These are phyloP conservation scores for Fomitopsis pinicola DNA, from an alignment of 1,284 basidiomycete species.

Conservation along the genomic window DNA sequence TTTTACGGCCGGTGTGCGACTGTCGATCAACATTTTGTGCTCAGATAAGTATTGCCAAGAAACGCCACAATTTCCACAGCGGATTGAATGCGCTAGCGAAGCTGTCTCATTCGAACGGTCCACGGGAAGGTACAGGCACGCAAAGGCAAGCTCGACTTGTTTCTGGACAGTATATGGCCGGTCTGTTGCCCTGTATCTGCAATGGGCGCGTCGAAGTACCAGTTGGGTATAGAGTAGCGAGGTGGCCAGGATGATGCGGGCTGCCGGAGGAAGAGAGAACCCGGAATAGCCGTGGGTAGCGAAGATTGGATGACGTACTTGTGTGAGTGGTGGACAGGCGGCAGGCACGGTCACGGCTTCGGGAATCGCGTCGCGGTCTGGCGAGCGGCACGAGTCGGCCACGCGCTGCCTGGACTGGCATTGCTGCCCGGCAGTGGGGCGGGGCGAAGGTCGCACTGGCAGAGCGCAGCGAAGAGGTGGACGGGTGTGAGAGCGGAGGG, in stretches of 20 bases:
- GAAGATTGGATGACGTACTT: background rate
- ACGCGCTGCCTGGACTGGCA: background rate
- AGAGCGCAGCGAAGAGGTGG: no score
- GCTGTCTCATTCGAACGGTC: no score
- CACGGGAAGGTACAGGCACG: no score
- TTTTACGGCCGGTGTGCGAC: no score
- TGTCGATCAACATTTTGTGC: no score
- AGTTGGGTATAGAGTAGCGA: no score
- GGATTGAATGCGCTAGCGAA: no score
- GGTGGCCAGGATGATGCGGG: background rate
- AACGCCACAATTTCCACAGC: no score
- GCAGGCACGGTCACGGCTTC: background rate
- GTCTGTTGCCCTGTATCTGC: slow-evolving; percentile 58
- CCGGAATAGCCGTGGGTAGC: background rate
- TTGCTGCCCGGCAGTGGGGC: background rate
- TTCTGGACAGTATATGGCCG: slow-evolving; percentile 20
- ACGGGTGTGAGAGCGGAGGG: no score
- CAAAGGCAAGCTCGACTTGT: no score
- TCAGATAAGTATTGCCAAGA: no score
- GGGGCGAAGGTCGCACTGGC: background rate
- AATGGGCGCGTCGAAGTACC: no score
- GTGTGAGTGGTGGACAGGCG: background rate
- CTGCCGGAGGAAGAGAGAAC: background rate
- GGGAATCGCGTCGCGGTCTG: background rate
- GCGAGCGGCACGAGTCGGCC: background rate